phyloP scores from a whole-genome alignment of 2,329 filamentous ascomycete species.

The Ilyonectria destructans region DNA sequence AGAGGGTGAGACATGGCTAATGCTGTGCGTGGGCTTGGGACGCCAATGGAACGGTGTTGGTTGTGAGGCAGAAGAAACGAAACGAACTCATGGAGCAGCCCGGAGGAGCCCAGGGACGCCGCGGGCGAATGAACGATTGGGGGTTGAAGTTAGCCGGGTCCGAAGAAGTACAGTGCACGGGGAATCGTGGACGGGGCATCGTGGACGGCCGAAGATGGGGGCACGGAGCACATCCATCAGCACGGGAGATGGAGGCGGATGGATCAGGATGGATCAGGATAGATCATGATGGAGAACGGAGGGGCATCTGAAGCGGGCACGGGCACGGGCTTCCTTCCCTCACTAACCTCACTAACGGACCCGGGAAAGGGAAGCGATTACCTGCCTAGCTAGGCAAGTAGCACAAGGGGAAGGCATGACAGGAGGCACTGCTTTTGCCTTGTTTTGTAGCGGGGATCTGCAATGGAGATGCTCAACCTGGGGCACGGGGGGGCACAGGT shows the following conservation, averaged over 20 bases:
- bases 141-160: constrained; percentile 2
- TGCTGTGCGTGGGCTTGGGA: constrained; percentile 16
- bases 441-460: constrained; percentile 14
- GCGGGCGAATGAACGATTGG: constrained; percentile 18
- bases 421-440: constrained; percentile 7
- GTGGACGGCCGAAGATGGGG: background rate
- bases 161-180: constrained; percentile 3
- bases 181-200: constrained; percentile 4
- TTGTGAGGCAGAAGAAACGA: constrained; percentile 22
- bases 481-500: background rate
- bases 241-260: constrained; percentile 9
- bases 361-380: constrained; percentile 30
- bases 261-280: constrained; percentile 14
- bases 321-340: constrained; percentile 22
- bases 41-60: constrained; percentile 19
- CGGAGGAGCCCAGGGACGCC: background rate
- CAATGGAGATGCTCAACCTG: constrained; percentile 6
- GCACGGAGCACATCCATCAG: constrained; percentile 18
- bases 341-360: constrained; percentile 6
- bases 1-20: constrained; percentile 28
- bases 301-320: constrained; percentile 15
- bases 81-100: constrained; percentile 14
- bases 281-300: constrained; percentile 9
- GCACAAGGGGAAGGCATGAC: constrained; percentile 13
- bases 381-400: constrained; percentile 44